phyloP scores from a whole-genome alignment of 371 early-diverging fungal genomes.

The Apophysomyces elegans region DNA sequence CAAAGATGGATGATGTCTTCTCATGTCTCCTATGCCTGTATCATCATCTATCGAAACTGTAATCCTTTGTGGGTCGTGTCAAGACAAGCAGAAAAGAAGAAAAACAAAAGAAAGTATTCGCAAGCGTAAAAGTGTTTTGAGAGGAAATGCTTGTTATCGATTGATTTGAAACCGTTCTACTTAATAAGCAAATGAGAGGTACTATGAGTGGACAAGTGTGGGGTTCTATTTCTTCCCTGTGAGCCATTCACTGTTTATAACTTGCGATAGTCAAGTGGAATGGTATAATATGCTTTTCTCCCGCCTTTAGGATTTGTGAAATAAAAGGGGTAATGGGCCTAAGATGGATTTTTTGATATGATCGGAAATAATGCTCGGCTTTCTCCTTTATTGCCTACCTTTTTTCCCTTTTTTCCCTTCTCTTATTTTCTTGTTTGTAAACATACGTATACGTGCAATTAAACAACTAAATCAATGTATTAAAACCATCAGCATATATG shows the following conservation, averaged over 20 bases:
- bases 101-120: neutral
- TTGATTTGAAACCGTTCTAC: too few species aligned
- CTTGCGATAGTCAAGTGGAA: neutral
- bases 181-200: too few species aligned
- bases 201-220: too few species aligned
- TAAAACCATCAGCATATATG: neutral
- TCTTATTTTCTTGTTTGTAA: neutral
- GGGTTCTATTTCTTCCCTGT: too few species aligned
- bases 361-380: neutral
- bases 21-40: too few species aligned
- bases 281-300: neutral
- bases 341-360: neutral
- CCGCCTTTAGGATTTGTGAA: too few species aligned
- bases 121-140: too few species aligned
- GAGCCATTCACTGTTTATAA: too few species aligned
- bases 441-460: too few species aligned
- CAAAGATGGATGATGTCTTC: too few species aligned
- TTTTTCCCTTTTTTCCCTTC: neutral
- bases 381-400: neutral
- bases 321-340: neutral
- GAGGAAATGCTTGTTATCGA: too few species aligned
- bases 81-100: neutral
- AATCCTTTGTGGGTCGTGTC: neutral
- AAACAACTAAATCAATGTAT: too few species aligned
- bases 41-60: neutral